Evolutionary conservation across 2,329 filamentous ascomycete species (phyloP), one percentile per base, ranked within the genome.

Genomic region (Huntiella bhutanensis): DNA sequence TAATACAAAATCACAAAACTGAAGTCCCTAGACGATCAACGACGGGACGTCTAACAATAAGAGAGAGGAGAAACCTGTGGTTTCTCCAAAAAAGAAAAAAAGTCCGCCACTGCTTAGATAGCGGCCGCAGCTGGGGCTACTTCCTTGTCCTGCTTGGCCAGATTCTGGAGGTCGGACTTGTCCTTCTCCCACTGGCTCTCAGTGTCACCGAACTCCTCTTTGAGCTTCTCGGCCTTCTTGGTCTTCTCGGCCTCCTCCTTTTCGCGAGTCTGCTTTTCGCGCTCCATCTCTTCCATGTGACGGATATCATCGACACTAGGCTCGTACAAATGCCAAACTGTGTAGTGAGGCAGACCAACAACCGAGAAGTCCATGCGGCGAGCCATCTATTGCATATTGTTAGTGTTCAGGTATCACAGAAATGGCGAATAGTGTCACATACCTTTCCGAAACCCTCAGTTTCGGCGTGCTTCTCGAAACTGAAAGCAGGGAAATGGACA

Each of bases 391-490:
- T 28, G 45, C 19, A 28, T 22, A 19, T 33, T 28, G 42, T 40
- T 51, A 56, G 16, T 57, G 45, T 16, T 32, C 46, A 33, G 22
- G 36, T 17, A 8, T 15, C 22, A 33, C 12, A 40, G 22, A 39
- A 10, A 10, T 32, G 39, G 8, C 12, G n/a, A 41, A 16, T 6
- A 19, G 5, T 6, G 40, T 28, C 46, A 48, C 67, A 54, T 65
- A 92, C 87, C 80, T 98, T 98, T 64, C 91, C 91, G 59, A 98
- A 98, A 0, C 86, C 91, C 66, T 98, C 91, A 0, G 91, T 98
- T 62, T 98, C 91, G 4, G 91, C 91, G 60, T 98, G 91, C 64
- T 93, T 95, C 63, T 98, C 85, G 53, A 98, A 98, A 59, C 86
- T 94, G 60, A 98, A 98, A 1, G 91, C 91, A 3, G 91, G 91